Base-by-base conservation (phyloP, 345 rosid genomes). In the Citrus medica region DNA sequence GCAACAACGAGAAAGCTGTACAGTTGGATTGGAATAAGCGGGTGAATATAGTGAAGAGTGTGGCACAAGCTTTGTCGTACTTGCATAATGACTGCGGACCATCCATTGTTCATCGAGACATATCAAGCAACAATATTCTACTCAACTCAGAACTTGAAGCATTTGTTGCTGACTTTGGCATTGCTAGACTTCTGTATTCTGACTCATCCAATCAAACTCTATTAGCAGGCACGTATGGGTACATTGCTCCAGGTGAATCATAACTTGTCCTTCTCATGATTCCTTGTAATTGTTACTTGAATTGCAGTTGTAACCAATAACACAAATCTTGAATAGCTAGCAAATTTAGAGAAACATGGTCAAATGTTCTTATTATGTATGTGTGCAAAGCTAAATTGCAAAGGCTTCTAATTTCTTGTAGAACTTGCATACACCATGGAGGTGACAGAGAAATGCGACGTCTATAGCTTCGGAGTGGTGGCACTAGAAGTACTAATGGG, bases 111-210 rank as follows among this genome's bases (percentile, higher is more conserved):
- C 83, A 76, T 28, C 76, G 68, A 0, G 83, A 80, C 61, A 71
- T 80, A 42, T 76, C 79, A 38, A 80, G 79, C 76, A 80, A 64
- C 40, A 80, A 69, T 16, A 10, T 80, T 55, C 35, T 70, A 32
- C 8, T 70, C 24, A 71, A 80, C 38, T 76, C 76, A 0, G 61
- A 71, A 27, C 40, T 25, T 21, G 67, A 76, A 17, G 56, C 83
- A 51, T 76, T 53, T n/a, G 67, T 80, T 48, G 68, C 76, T 1
- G 79, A 80, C n/a, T 80, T 80, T 25, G 82, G 82, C 21, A 74
- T 48, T 1, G 82, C 82, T 3, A 79, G 62, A 48, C 37, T 80
- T 63, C 21, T 69, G 6, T 33, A 76, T 62, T 71, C 79, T 0
- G 38, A 63, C 6, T 80, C 79, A 33, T 80, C 79, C 0, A 68